phyloP scores from a whole-genome alignment of 805 yeast species.

The Barnettozyma californica region DNA sequence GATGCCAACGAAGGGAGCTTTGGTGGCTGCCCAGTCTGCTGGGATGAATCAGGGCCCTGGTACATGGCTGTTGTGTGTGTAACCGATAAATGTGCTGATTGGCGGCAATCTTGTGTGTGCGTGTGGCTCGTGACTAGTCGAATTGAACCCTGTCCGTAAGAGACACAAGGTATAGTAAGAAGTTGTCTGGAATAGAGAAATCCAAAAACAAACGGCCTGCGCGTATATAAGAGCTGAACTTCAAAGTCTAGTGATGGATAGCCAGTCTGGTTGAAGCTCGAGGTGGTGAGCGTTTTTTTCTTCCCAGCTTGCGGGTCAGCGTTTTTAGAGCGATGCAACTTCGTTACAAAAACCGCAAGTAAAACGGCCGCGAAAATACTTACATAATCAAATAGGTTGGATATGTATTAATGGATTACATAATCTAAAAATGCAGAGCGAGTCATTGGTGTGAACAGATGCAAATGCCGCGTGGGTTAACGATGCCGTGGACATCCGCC shows the following conservation, averaged over 20 bases:
- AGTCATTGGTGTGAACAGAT: neutral
- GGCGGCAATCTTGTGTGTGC: neutral
- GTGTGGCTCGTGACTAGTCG: neutral
- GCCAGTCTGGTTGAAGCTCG: neutral
- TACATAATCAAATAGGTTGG: neutral
- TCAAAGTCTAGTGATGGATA: neutral
- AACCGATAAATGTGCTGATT: neutral
- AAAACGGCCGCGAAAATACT: slow-evolving; percentile 7
- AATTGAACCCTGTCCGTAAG: neutral
- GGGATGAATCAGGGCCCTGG: slow-evolving; percentile 1
- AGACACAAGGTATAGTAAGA: neutral
- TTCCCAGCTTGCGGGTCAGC: neutral
- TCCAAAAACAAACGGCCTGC: neutral
- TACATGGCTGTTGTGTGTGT: neutral
- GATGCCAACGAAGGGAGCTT: slow-evolving; percentile 8
- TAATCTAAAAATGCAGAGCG: neutral
- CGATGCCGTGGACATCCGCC: neutral
- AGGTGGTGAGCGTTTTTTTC: neutral
- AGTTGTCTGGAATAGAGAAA: neutral
- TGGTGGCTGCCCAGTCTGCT: slow-evolving; percentile 3
- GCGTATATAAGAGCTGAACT: neutral
- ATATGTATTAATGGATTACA: neutral
- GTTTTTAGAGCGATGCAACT: neutral
- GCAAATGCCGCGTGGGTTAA: neutral
- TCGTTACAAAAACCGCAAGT: neutral